phyloP scores from a whole-genome alignment of 306 rosid species.

The Hippophae tibetana region DNA sequence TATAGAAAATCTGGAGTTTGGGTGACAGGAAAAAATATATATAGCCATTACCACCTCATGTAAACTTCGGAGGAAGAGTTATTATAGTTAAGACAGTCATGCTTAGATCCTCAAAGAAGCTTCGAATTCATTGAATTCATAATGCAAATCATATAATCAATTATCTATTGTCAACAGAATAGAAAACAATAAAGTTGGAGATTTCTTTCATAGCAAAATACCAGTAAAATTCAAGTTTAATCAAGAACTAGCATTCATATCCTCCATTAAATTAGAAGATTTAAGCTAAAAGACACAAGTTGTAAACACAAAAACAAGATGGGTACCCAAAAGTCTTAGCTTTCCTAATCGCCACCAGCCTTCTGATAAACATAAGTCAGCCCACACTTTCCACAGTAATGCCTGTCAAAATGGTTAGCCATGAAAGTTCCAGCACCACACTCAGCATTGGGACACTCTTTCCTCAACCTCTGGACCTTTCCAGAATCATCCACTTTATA shows the following conservation, averaged over 20 bases:
- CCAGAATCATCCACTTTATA: constrained; percentile 28
- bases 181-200: too few relatives aligned
- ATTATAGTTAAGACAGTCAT: too few relatives aligned
- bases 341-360: constrained; percentile 21
- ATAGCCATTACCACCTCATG: too few relatives aligned
- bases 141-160: too few relatives aligned
- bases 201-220: too few relatives aligned
- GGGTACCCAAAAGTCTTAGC: not conserved
- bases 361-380: constrained; percentile 28
- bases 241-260: not conserved
- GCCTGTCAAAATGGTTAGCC: constrained; percentile 33
- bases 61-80: too few relatives aligned
- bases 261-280: not conserved
- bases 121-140: too few relatives aligned
- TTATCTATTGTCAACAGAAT: too few relatives aligned
- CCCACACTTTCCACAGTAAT: constrained; percentile 31
- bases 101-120: too few relatives aligned
- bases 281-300: not conserved
- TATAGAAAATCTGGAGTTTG: too few relatives aligned
- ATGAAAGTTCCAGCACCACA: constrained; percentile 30
- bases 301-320: not conserved
- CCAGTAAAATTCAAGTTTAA: not conserved
- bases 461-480: constrained; percentile 24
- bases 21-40: too few relatives aligned
- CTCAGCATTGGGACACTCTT: constrained; percentile 27